Conservation (phyloP, 2,329 filamentous ascomycete species). For the Dothideomycetidae sp. region DNA sequence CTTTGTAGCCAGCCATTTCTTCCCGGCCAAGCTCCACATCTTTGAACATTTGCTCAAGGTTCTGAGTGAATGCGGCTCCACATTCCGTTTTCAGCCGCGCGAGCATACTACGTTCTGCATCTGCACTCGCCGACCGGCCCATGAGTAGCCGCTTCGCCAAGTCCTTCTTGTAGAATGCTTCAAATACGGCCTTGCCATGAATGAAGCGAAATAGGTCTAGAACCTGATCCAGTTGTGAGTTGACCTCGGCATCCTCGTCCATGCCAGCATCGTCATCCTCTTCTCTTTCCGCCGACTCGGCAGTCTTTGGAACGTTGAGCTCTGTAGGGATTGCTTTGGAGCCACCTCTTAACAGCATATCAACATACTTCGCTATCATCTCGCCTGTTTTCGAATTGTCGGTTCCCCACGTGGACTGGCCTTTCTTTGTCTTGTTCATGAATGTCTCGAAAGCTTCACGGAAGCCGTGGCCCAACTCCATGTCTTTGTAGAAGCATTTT, state of each 20-base stretch:
- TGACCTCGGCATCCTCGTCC: slow-evolving; percentile 85
- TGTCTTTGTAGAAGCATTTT: slow-evolving; percentile 61
- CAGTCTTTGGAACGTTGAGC: slow-evolving; percentile 42
- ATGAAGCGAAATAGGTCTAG: slow-evolving; percentile 94
- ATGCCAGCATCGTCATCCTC: slow-evolving; percentile 47
- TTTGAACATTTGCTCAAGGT: slow-evolving; percentile 98
- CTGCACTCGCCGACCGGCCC: slow-evolving; percentile 82
- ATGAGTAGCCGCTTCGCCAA: slow-evolving; percentile 79
- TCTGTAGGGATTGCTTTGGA: slow-evolving; percentile 65
- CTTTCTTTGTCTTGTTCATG: slow-evolving; percentile 75
- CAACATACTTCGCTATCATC: slow-evolving; percentile 97
- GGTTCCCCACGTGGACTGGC: slow-evolving; percentile 56
- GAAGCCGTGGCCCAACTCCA: slow-evolving; percentile 62
- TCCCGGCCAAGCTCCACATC: slow-evolving; percentile 88
- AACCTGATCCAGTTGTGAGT: slow-evolving; percentile 80
- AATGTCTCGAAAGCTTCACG: slow-evolving; percentile 78
- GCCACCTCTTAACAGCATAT: slow-evolving; percentile 74
- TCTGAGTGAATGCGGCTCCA: slow-evolving; percentile 86
- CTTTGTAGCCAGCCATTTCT: slow-evolving; percentile 80
- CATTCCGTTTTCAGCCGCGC: slow-evolving; percentile 85
- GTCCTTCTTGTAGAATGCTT: slow-evolving; percentile 98
- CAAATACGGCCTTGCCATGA: slow-evolving; percentile 92
- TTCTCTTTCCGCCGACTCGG: slow-evolving; percentile 47
- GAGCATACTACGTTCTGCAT: slow-evolving; percentile 93
- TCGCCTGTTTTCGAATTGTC: slow-evolving; percentile 90